Conservation (phyloP, 202 grass and related monocot species). For the Carex sylvatica region DNA sequence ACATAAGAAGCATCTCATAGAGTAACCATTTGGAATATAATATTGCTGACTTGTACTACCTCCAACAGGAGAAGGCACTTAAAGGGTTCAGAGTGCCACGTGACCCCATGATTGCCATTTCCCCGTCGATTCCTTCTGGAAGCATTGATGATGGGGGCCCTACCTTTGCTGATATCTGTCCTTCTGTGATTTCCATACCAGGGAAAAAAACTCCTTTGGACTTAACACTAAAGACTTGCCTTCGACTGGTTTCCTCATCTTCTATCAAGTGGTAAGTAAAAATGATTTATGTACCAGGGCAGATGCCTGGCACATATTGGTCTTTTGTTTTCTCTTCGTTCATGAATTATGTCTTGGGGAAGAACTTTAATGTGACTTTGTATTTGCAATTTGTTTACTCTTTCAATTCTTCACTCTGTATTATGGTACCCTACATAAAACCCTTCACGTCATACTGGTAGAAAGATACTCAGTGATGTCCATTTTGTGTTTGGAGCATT, state of each 20-base stretch:
- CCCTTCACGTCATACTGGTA: background rate
- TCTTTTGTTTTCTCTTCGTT: background rate
- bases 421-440: constrained; percentile 6
- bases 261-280: constrained; percentile 79
- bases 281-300: background rate
- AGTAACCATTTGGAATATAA: background rate
- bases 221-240: constrained; percentile 77
- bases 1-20: background rate
- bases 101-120: constrained; percentile 39
- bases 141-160: constrained; percentile 33
- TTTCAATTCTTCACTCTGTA: background rate
- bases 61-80: constrained; percentile 79
- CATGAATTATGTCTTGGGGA: background rate
- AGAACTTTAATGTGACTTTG: background rate
- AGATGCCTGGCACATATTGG: background rate
- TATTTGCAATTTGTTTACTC: constrained; percentile 6
- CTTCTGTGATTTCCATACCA: constrained; percentile 61
- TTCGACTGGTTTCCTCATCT: constrained; percentile 77
- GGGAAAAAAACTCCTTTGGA: constrained; percentile 70
- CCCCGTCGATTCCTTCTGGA: constrained; percentile 21
- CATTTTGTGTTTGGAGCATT: background rate
- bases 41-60: constrained; percentile 3
- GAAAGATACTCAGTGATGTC: constrained; percentile 1
- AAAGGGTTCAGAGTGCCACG: constrained; percentile 59
- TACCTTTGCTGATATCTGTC: constrained; percentile 39